Base-by-base conservation (phyloP, 2,329 filamentous ascomycete genomes). In the Penicillium sp. region DNA sequence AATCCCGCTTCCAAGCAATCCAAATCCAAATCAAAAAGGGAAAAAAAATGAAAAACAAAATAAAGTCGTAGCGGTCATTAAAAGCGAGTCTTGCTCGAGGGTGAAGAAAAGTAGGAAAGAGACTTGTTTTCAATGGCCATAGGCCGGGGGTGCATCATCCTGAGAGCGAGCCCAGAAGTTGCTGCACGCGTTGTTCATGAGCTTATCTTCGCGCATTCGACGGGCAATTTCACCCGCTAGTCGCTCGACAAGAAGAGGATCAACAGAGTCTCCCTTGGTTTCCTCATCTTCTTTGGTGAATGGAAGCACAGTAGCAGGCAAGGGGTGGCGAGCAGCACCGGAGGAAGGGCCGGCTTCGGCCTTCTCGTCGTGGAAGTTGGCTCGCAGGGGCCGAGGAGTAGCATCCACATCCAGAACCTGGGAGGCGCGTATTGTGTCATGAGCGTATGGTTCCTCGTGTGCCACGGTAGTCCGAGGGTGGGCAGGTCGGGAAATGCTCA, bases 221-320 rank as follows among this genome's bases (percentile, higher is more conserved):
- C 74, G 74, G 35, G 92, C 91, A 67, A 98, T 93, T 74, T 98
- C 95, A 62, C 88, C 88, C 5, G 93, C 93, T 85, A 99, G 95
- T 79, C 96, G 75, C 66, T 77, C 75, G 51, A 80, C 76, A 66
- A 77, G 72, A 4, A 73, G 74, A 60, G 79, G 76, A 57, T 82
- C 79, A n/a, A 81, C 70, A 24, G 80, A 73, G 16, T 68, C 39
- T 11, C 39, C 69, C 31, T 72, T 68, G 24, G 63, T 62, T 9
- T 60, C 46, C 5, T 63, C 66, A 4, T 72, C 65, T n/a, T 65
- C 60, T 27, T 74, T 68, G 31, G 66, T 66, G 50, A 76, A 77
- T 19, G 74, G 71, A 39, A 76, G 68, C 42, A 71, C 63, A 27
- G 67, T 67, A 2, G 74, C 67, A 22, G 76, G 69, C 13, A 76